Base-by-base conservation (phyloP, 2,329 filamentous ascomycete species). In the Colletotrichum gigasporum region DNA sequence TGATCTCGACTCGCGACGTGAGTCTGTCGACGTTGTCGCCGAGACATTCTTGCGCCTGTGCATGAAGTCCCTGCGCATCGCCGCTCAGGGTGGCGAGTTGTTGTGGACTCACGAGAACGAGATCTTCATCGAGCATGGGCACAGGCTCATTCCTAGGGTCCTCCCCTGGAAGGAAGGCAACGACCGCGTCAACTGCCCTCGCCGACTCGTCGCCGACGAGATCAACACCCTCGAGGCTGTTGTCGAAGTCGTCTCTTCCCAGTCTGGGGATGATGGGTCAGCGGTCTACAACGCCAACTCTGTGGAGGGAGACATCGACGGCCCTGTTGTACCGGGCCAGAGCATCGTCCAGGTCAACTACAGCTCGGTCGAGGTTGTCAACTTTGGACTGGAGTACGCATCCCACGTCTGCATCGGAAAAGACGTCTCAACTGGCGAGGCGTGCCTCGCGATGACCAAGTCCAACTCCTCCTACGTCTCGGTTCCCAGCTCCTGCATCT, bases 151-250 rank as follows among this genome's bases (percentile, higher is more conserved):
- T 3, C 77, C 80, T 0, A 77, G 80, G 0, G 69, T 82, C 3
- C 16, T 81, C 2, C 78, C 80, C 0, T 78, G 76, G 69, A 72
- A 75, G 39, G 59, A 71, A 1, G 76, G 70, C 5, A 82, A 81
- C 56, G 71, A 78, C 37, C 72, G 77, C 0, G 68, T 75, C 48
- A 82, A 81, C 51, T 73, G 79, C 2, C 54, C 72, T 2, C 75
- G 79, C 7, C 73, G 79, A 6, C 59, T 77, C 1, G 73, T 82
- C 8, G 66, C 72, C 0, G 69, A 65, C 2, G 61, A 64, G 0
- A 48, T 75, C 22, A 78, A 80, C 62, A 78, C 75, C 0, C 69
- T 78, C 4, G 70, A 72, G n/a, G 68, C 70, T 0, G 53, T 65
- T 8, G 70, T 80, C 2, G 69, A 74, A 45, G 50, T 79, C 32